These are phyloP conservation scores for Pythium volutum DNA, from an alignment of 352 stramenopile genomes.

Conservation along the genomic window DNA sequence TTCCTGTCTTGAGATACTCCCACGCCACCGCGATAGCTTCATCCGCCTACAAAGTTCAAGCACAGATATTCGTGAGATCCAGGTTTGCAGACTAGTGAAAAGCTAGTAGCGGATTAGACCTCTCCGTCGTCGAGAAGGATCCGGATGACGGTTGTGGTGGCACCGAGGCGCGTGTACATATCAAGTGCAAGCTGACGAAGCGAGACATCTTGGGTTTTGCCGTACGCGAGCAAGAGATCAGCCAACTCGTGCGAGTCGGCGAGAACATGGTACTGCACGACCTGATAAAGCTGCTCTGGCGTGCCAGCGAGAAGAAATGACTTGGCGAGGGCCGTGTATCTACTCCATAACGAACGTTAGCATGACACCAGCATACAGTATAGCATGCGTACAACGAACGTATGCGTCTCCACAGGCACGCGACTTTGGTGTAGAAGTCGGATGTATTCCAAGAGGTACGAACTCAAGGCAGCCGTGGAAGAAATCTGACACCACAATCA, in stretches of 20 bases:
- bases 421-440: slow-evolving; percentile 46
- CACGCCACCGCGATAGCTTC: slow-evolving; percentile 18
- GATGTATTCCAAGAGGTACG: slow-evolving; percentile 67
- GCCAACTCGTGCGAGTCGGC: slow-evolving; percentile 58
- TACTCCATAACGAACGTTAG: slow-evolving; percentile 15
- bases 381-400: slow-evolving; percentile 27
- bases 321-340: slow-evolving; percentile 51
- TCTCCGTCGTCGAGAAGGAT: slow-evolving; percentile 48
- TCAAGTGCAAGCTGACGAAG: slow-evolving; percentile 61
- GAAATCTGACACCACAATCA: slow-evolving; percentile 27
- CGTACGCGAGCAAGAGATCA: slow-evolving; percentile 38
- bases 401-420: slow-evolving; percentile 58
- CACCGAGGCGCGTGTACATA: slow-evolving; percentile 62
- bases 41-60: slow-evolving; percentile 7
- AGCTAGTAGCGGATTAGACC: slow-evolving; percentile 25
- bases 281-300: slow-evolving; percentile 57
- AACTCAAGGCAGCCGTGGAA: slow-evolving; percentile 35
- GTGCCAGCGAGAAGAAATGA: slow-evolving; percentile 45
- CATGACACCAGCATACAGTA: too few species aligned
- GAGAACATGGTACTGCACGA: slow-evolving; percentile 57
- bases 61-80: not conserved
- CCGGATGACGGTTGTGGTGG: slow-evolving; percentile 40
- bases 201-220: slow-evolving; percentile 21
- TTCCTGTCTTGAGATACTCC: slow-evolving; percentile 16
- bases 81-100: not conserved